These are phyloP conservation scores for Tolypocladium ovalisporum DNA, from an alignment of 2,329 filamentous ascomycete species.

Conservation along the genomic window DNA sequence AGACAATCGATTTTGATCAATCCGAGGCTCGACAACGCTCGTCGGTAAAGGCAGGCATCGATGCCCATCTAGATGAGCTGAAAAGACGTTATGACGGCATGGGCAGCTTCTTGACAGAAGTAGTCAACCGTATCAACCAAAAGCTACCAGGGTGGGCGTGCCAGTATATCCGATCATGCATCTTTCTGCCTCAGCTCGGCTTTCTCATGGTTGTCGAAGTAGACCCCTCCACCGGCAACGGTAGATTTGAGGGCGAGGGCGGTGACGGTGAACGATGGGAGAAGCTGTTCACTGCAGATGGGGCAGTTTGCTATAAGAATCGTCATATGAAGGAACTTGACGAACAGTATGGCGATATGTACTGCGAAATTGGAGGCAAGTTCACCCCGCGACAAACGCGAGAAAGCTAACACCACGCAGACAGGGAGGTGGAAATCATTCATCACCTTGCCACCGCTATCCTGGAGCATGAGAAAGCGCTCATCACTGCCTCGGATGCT, in stretches of 20 bases:
- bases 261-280: conserved; percentile 57
- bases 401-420: conserved; percentile 29
- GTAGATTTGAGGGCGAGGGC: conserved; percentile 52
- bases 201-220: conserved; percentile 70
- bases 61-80: conserved; percentile 63
- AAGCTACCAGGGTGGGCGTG: conserved; percentile 50
- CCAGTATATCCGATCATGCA: conserved; percentile 56
- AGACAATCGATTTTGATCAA: conserved; percentile 69
- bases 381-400: not conserved
- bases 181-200: conserved; percentile 85
- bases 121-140: conserved; percentile 52
- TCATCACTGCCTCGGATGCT: conserved; percentile 62
- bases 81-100: conserved; percentile 72
- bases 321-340: conserved; percentile 72
- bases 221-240: conserved; percentile 36
- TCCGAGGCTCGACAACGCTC: conserved; percentile 62
- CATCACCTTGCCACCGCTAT: conserved; percentile 64
- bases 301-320: conserved; percentile 78
- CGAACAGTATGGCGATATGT: conserved; percentile 70
- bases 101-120: conserved; percentile 57
- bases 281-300: conserved; percentile 62
- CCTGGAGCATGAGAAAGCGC: conserved; percentile 53
- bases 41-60: conserved; percentile 61
- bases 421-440: conserved; percentile 81
- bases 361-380: conserved; percentile 70